These are phyloP conservation scores for Tremella fuciformis DNA, from an alignment of 768 basidiomycete species.

Conservation along the genomic window DNA sequence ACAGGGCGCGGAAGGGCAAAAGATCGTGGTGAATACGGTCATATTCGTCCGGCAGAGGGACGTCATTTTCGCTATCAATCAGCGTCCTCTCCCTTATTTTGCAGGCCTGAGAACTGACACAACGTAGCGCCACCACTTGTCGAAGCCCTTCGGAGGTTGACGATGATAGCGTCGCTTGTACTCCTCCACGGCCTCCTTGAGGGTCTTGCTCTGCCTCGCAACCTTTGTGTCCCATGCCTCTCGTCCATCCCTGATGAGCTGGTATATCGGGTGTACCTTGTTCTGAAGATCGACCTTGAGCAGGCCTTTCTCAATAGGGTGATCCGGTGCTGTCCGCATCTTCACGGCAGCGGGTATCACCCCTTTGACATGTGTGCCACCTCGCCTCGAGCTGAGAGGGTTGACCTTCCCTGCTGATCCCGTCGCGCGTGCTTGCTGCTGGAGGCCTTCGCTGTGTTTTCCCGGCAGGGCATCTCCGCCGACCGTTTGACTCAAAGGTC, in stretches of 20 bases:
- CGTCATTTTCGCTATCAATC: constrained; percentile 32
- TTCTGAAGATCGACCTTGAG: constrained; percentile 41
- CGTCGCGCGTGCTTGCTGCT: background rate
- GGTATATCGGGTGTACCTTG: constrained; percentile 47
- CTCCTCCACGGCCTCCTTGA: constrained; percentile 40
- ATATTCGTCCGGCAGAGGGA: constrained; percentile 47
- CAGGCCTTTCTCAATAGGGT: constrained; percentile 33
- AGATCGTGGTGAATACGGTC: constrained; percentile 43
- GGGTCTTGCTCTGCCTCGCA: constrained; percentile 34
- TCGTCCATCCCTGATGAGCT: constrained; percentile 43
- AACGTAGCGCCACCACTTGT: constrained; percentile 48
- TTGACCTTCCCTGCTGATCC: background rate
- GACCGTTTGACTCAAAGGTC: background rate
- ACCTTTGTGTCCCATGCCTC: constrained; percentile 43
- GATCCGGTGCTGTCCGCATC: constrained; percentile 14
- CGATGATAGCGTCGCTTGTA: constrained; percentile 37
- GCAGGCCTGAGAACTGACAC: constrained; percentile 25
- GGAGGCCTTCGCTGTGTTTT: background rate
- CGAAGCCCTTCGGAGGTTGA: constrained; percentile 47
- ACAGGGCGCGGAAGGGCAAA: constrained; percentile 40
- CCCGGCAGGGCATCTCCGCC: background rate
- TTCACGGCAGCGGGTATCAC: background rate
- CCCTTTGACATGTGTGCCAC: background rate
- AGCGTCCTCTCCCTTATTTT: background rate
- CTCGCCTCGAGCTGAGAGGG: constrained; percentile 3